Base-by-base conservation (phyloP, 2,329 filamentous ascomycete genomes). In the Cladosporium sp. region DNA sequence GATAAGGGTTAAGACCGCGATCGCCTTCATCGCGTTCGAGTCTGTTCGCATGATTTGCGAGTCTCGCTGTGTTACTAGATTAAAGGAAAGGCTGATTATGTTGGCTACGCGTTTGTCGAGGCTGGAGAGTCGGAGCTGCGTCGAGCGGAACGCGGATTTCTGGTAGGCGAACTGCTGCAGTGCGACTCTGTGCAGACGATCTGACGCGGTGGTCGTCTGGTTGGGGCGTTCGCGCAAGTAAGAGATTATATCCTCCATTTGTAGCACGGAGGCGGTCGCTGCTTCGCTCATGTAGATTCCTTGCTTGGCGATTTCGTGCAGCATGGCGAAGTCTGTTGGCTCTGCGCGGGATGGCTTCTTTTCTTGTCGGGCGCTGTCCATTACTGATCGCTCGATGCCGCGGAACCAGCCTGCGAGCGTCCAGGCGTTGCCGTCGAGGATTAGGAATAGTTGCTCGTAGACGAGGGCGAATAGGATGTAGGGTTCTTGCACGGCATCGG, bases 251-350 rank as follows among this genome's bases (percentile, higher is more conserved):
- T 61, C 62, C 6, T 69, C 62, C 5, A 69, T 51, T 2, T 66
- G 70, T 10, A 63, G 60, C 1, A 69, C 61, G 0, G 68, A 66
- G 1, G 69, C 67, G 40, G 71, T 65, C 32, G 66, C 67, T 22
- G 71, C 69, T 61, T 76, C 73, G 22, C 65, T 68, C 24, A 76
- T 55, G 58, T 71, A 72, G 10, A 72, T 73, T 42, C 66, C 62
- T 44, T 75, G 70, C 57, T 75, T 75, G 9, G 73, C 68, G 19
- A 75, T 65, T 42, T 71, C 73, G 61, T 75, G 72, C 3, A 75
- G 60, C 1, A 61, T 66, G 1, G 68, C 57, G 60, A 68, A 66
- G 37, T 71, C 63, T 13, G 67, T 54, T 9, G 65, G 60, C 47
- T 57, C 48, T 4, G 63, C 64, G 0, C 62, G 64, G 5, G 63